Evolutionary conservation across 2,329 filamentous ascomycete species (phyloP).

Genomic region (Apiospora saccharicola): DNA sequence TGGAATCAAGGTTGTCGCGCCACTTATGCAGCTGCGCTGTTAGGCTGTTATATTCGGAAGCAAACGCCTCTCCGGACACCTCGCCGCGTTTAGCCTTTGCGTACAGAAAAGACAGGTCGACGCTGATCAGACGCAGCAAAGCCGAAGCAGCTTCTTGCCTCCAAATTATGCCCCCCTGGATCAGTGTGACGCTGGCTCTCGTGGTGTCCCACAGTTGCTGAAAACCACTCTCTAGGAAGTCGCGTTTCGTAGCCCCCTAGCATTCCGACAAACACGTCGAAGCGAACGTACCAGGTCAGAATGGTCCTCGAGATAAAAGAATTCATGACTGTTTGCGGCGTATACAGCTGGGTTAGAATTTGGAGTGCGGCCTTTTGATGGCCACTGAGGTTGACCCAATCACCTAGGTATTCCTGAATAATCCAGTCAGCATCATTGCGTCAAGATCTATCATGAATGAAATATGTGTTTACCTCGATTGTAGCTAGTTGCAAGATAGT

Average conservation of each 20-base stretch:
- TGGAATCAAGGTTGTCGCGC: conserved; percentile 65
- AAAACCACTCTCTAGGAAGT: conserved; percentile 81
- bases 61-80: conserved; percentile 71
- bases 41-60: conserved; percentile 64
- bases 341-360: conserved; percentile 80
- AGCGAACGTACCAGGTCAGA: conserved; percentile 88
- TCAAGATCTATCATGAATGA: not conserved
- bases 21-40: conserved; percentile 55
- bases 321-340: conserved; percentile 75
- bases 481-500: conserved; percentile 92
- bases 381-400: conserved; percentile 92
- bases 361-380: conserved; percentile 90
- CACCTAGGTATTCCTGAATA: conserved; percentile 87
- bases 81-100: conserved; percentile 70
- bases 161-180: conserved; percentile 69
- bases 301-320: conserved; percentile 76
- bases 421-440: not conserved
- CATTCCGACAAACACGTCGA: conserved; percentile 84
- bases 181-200: conserved; percentile 63
- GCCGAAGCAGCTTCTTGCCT: conserved; percentile 73
- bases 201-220: conserved; percentile 68
- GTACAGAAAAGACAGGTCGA: conserved; percentile 82
- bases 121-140: conserved; percentile 74
- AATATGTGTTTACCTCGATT: conserved; percentile 73
- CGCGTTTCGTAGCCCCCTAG: conserved; percentile 80